Evolutionary conservation across 1,284 basidiomycete species (phyloP).

Genomic region (Tremellales sp.): DNA sequence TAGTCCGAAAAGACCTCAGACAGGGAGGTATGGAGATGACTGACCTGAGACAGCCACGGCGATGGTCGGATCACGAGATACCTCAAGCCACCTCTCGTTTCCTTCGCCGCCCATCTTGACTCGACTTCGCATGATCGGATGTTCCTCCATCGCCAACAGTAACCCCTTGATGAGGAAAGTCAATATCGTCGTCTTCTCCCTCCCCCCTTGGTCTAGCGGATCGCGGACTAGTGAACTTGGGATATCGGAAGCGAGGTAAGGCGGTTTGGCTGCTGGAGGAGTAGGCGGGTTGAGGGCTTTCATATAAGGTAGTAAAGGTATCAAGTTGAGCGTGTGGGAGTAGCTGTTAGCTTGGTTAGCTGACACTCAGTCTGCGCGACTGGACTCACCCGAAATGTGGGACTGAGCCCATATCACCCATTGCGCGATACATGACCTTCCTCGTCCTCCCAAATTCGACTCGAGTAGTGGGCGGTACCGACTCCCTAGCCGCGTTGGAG

Average conservation of each 20-base stretch:
- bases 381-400: slow-evolving; percentile 66
- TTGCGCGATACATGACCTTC: slow-evolving; percentile 80
- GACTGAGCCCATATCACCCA: slow-evolving; percentile 61
- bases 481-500: slow-evolving; percentile 2
- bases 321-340: slow-evolving; percentile 76
- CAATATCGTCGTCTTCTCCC: slow-evolving; percentile 65
- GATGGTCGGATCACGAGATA: slow-evolving; percentile 32
- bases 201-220: slow-evolving; percentile 31
- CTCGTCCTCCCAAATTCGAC: slow-evolving; percentile 73
- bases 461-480: slow-evolving; percentile 40
- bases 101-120: slow-evolving; percentile 4
- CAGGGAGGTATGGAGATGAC: slow-evolving; percentile 4
- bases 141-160: slow-evolving; percentile 68
- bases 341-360: slow-evolving; percentile 13
- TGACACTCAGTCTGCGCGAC: neutral
- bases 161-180: slow-evolving; percentile 84
- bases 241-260: slow-evolving; percentile 51
- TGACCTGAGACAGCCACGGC: slow-evolving; percentile 42
- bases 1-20: no score
- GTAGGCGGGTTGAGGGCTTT: slow-evolving; percentile 60
- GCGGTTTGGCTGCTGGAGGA: slow-evolving; percentile 49
- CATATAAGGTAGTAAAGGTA: slow-evolving; percentile 65
- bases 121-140: slow-evolving; percentile 41
- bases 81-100: slow-evolving; percentile 31
- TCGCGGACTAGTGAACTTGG: slow-evolving; percentile 51